phyloP scores from a whole-genome alignment of 352 stramenopile genomes.

The Globisporangium heterothallicum region DNA sequence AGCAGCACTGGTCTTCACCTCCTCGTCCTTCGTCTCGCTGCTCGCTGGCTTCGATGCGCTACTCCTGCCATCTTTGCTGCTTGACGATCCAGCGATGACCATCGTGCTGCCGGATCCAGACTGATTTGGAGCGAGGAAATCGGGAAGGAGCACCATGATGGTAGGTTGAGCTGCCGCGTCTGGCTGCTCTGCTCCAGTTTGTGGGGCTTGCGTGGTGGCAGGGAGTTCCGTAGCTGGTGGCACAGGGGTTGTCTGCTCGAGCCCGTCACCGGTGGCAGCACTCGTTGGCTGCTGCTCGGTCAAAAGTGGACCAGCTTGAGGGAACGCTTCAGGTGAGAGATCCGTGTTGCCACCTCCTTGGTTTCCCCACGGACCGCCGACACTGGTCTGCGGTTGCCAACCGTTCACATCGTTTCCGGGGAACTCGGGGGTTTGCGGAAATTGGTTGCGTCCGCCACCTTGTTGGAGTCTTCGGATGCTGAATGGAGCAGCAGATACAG shows the following conservation, averaged over 20 bases:
- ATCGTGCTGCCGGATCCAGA: constrained; percentile 43
- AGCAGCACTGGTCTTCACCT: neutral
- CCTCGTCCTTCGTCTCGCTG: constrained; percentile 11
- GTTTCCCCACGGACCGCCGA: constrained; percentile 18
- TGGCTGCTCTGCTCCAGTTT: neutral
- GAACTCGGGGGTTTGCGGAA: constrained; percentile 1
- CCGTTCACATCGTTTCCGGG: constrained; percentile 7
- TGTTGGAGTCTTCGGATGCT: constrained; percentile 8
- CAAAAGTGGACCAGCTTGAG: constrained; percentile 4
- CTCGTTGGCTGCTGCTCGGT: neutral
- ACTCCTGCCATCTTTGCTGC: constrained; percentile 17
- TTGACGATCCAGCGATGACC: constrained; percentile 25
- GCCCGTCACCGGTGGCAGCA: neutral
- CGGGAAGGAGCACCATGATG: constrained; percentile 52
- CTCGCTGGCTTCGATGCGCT: constrained; percentile 13
- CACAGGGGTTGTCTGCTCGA: constrained; percentile 2
- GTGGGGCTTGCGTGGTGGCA: constrained; percentile 16
- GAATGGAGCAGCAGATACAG: neutral
- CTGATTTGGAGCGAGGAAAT: constrained; percentile 29
- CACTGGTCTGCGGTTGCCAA: constrained; percentile 21
- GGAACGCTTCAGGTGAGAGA: constrained; percentile 4
- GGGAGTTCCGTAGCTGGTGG: neutral
- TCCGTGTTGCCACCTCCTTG: neutral
- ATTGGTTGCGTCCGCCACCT: neutral
- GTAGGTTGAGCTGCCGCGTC: constrained; percentile 27